phyloP scores from a whole-genome alignment of 345 rosid genomes.

The Salix suchowensis region DNA sequence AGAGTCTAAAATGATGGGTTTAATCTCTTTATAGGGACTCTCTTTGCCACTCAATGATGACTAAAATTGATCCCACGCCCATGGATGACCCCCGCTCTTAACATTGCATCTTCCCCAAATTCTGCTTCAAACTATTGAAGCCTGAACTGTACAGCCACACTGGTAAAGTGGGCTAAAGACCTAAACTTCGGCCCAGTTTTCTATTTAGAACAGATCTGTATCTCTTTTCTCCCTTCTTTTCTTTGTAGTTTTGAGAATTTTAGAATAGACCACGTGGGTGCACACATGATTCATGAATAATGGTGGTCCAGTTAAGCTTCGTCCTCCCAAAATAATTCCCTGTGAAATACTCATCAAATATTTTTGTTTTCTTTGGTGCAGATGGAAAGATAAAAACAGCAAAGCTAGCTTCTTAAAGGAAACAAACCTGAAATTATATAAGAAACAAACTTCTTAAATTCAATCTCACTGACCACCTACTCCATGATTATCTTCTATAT shows the following conservation, averaged over 20 bases:
- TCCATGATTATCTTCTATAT: no score
- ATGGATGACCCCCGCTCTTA: background rate
- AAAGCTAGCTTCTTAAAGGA: no score
- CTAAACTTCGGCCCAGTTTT: background rate
- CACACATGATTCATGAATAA: slow-evolving; percentile 7
- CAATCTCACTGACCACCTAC: no score
- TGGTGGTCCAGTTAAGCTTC: background rate
- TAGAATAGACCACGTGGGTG: background rate
- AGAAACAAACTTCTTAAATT: no score
- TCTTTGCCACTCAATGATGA: background rate
- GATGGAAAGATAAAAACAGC: no score
- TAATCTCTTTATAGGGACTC: background rate
- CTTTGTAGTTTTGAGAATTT: no score
- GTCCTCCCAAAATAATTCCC: background rate
- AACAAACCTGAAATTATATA: no score
- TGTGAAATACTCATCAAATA: background rate
- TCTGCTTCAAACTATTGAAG: background rate
- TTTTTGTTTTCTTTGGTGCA: no score
- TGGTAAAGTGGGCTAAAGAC: background rate
- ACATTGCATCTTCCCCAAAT: background rate
- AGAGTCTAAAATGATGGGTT: background rate
- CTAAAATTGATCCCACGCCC: background rate
- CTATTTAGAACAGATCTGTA: background rate
- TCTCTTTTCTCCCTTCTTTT: no score
- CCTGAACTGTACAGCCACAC: background rate